Percentiles rank a stretch among this genome's conserved stretches.
Conservation (phyloP, 164 flowering plant genomes). For the Magnolia sinica region DNA sequence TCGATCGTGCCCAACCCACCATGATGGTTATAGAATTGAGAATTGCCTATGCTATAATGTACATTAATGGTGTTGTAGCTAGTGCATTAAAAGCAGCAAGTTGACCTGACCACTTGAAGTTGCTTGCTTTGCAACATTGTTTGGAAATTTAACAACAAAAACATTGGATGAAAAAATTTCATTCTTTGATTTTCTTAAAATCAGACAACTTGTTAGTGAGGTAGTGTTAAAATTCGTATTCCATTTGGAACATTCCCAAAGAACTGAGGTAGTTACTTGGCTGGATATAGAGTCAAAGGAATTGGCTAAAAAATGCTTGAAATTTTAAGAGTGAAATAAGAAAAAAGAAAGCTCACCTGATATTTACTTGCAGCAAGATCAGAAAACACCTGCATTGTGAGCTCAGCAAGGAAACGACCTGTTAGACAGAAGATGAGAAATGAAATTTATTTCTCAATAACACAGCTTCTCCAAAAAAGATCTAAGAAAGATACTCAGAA, state of each 20-base stretch:
- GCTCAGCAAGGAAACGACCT: conserved; percentile 95
- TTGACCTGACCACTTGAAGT: neutral
- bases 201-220: neutral
- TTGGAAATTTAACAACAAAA: neutral
- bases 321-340: neutral
- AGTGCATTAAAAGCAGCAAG: neutral
- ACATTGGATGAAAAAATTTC: neutral
- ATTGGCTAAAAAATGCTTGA: neutral
- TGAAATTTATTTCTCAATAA: neutral
- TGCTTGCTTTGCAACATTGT: neutral
- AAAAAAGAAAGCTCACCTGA: conserved; percentile 48
- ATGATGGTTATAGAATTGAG: neutral
- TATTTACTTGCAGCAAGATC: conserved; percentile 95
- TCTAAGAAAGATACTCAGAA: neutral
- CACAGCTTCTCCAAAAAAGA: neutral
- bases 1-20: neutral
- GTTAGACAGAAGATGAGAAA: conserved; percentile 10
- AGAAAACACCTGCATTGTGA: conserved; percentile 90
- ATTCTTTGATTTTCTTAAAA: neutral
- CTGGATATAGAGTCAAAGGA: too few relatives aligned
- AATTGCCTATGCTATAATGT: too few relatives aligned
- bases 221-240: neutral
- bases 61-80: neutral
- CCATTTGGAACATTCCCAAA: too few relatives aligned
- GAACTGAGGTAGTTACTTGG: too few relatives aligned